A percentile compares a stretch with the other conserved stretches of the same genome.
Conservation (phyloP, 2,329 filamentous ascomycete genomes). For the Aspergillus sp. region DNA sequence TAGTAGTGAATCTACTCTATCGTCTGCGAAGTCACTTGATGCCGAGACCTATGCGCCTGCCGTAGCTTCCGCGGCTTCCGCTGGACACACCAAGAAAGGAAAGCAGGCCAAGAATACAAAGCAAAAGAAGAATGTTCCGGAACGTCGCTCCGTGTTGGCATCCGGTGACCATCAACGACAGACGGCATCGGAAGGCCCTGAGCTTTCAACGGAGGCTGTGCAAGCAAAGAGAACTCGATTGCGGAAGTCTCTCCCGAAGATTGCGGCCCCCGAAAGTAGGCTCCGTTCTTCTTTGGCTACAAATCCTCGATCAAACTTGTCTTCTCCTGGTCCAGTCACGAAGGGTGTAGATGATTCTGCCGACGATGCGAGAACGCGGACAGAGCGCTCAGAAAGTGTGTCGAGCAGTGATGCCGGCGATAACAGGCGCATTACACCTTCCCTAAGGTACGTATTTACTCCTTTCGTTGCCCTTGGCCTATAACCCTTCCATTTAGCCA, state of each 20-base stretch:
- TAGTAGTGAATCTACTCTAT: slow-evolving; percentile 38
- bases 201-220: slow-evolving; percentile 26
- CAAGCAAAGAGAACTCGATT: slow-evolving; percentile 28
- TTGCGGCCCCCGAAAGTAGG: slow-evolving; percentile 24
- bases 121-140: slow-evolving; percentile 23
- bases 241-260: slow-evolving; percentile 20
- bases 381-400: slow-evolving; percentile 18
- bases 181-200: slow-evolving; percentile 29
- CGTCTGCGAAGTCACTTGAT: slow-evolving; percentile 40
- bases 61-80: slow-evolving; percentile 17
- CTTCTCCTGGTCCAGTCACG: slow-evolving; percentile 11
- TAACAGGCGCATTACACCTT: slow-evolving; percentile 23
- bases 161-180: slow-evolving; percentile 29
- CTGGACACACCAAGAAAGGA: slow-evolving; percentile 19
- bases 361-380: slow-evolving; percentile 1
- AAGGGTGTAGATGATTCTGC: background rate
- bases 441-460: slow-evolving; percentile 10
- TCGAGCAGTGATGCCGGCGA: slow-evolving; percentile 26
- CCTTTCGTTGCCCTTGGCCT: background rate
- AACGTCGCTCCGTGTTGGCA: slow-evolving; percentile 20
- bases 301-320: slow-evolving; percentile 9
- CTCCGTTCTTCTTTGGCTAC: slow-evolving; percentile 25
- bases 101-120: slow-evolving; percentile 27
- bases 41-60: slow-evolving; percentile 32
- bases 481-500: background rate